Evolutionary conservation across 257 asterid species (phyloP).

Genomic region (Anisodus acutangulus): DNA sequence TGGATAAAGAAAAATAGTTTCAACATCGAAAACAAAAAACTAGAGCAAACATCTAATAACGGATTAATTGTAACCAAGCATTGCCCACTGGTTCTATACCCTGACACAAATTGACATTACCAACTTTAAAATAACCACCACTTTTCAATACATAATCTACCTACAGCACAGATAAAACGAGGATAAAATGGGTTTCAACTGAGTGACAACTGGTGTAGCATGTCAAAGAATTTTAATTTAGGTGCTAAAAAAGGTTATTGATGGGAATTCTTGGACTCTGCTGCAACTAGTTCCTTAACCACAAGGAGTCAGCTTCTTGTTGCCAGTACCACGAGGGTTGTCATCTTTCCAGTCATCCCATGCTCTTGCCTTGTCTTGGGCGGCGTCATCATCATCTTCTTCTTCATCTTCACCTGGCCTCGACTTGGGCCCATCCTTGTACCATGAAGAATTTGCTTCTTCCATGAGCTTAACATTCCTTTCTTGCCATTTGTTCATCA

Average conservation of each 20-base stretch:
- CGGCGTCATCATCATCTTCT: conserved; percentile 78
- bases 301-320: conserved; percentile 95
- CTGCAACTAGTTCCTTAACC: conserved; percentile 49
- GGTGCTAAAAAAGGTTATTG: background rate
- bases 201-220: background rate
- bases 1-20: too few species aligned
- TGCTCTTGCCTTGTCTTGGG: conserved; percentile 89
- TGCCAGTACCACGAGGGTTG: conserved; percentile 97
- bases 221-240: background rate
- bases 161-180: background rate
- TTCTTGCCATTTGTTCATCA: conserved; percentile 96
- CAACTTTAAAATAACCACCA: background rate
- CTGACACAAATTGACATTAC: background rate
- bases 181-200: background rate
- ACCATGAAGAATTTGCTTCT: conserved; percentile 95
- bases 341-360: conserved; percentile 99
- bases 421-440: conserved; percentile 52
- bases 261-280: background rate
- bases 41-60: too few species aligned
- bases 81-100: too few species aligned
- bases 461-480: conserved; percentile 67
- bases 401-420: conserved; percentile 64
- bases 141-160: background rate
- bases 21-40: too few species aligned
- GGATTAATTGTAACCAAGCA: too few species aligned